A percentile compares a stretch with the other conserved stretches of the same genome.
Evolutionary conservation across 2,329 filamentous ascomycete genomes (phyloP).

Genomic region (Arthrinium phaeospermum): DNA sequence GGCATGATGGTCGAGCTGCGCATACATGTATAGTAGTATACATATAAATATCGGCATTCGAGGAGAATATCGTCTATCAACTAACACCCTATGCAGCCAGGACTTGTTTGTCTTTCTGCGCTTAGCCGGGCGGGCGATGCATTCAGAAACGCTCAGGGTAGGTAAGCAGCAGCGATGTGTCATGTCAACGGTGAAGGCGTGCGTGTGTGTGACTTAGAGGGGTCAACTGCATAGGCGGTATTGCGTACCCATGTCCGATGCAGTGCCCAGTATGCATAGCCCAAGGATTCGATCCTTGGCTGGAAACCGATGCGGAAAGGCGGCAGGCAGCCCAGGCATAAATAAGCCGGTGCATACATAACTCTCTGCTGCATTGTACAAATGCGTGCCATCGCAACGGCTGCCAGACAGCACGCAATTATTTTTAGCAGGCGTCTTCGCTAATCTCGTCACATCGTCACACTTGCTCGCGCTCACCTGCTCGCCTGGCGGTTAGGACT

Average conservation of each 20-base stretch:
- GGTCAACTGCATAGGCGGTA: slow-evolving; percentile 13
- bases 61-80: background rate
- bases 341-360: background rate
- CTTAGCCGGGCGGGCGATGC: background rate
- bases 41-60: background rate
- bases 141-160: background rate
- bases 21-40: too few species aligned
- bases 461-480: background rate
- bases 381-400: background rate
- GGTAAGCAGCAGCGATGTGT: slow-evolving; percentile 13
- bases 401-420: background rate
- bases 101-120: background rate
- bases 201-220: slow-evolving; percentile 15
- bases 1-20: background rate
- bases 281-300: slow-evolving; percentile 13
- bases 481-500: slow-evolving; percentile 6
- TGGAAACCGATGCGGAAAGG: background rate
- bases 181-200: slow-evolving; percentile 10
- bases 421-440: slow-evolving; percentile 8
- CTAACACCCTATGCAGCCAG: background rate
- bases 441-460: slow-evolving; percentile 16
- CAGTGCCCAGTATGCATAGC: slow-evolving; percentile 5
- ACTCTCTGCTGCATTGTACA: background rate
- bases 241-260: slow-evolving; percentile 15
- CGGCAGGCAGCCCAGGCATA: background rate